These are phyloP conservation scores for Leucocoprinus leucothites DNA, from an alignment of 768 basidiomycete species.

Conservation along the genomic window DNA sequence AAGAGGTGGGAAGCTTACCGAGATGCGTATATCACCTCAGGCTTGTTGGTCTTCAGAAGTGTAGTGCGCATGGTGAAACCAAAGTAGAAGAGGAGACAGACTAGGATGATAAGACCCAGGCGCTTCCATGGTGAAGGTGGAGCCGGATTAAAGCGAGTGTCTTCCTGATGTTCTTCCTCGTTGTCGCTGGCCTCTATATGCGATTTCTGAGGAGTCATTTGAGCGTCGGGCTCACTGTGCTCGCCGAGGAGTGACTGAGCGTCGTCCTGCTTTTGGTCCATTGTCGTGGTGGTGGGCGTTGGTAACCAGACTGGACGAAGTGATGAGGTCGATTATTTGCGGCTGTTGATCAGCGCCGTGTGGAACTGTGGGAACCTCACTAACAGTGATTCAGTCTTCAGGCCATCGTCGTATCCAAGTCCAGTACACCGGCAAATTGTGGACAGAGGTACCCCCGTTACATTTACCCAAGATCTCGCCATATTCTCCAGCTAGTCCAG, in stretches of 20 bases:
- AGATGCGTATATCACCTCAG: constrained; percentile 18
- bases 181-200: neutral
- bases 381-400: too few species aligned
- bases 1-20: constrained; percentile 10
- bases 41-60: constrained; percentile 5
- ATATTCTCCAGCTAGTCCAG: too few species aligned
- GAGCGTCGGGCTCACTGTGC: neutral
- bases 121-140: constrained; percentile 14
- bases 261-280: neutral
- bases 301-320: neutral
- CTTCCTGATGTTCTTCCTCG: neutral
- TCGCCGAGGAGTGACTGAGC: neutral
- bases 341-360: too few species aligned
- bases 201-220: neutral
- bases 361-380: too few species aligned
- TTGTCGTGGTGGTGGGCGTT: neutral
- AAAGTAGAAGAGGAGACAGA: constrained; percentile 12
- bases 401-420: too few species aligned
- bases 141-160: constrained; percentile 4
- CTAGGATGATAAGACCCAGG: constrained; percentile 3
- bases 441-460: too few species aligned
- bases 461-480: too few species aligned
- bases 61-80: neutral
- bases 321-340: neutral
- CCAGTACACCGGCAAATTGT: too few species aligned